These are phyloP conservation scores for Dianthus caryophyllus DNA, from an alignment of 148 eudicot species.

Conservation along the genomic window DNA sequence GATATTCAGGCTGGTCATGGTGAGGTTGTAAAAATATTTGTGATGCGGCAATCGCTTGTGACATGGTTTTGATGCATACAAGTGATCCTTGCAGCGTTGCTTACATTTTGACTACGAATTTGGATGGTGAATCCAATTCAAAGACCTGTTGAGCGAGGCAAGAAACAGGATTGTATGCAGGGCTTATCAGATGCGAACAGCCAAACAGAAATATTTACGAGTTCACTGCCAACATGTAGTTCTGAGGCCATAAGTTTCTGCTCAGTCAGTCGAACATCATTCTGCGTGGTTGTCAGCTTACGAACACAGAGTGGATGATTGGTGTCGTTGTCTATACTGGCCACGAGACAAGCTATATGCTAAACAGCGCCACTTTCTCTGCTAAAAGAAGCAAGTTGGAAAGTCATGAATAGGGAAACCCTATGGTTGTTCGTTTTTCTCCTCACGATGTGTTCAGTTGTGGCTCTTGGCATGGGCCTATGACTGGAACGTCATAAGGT, in stretches of 20 bases:
- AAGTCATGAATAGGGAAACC: constrained; percentile 85
- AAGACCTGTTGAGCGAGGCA: constrained; percentile 94
- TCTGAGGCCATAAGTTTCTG: constrained; percentile 55
- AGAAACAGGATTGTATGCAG: constrained; percentile 67
- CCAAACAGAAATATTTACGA: constrained; percentile 93
- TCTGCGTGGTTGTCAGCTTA: constrained; percentile 94
- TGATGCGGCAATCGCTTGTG: constrained; percentile 83
- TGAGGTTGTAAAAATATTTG: constrained; percentile 73
- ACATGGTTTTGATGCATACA: constrained; percentile 75
- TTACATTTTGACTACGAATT: constrained; percentile 89
- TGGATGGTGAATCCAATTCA: constrained; percentile 96
- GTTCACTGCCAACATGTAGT: constrained; percentile 90
- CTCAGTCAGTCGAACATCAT: constrained; percentile 89
- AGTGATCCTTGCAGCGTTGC: constrained; percentile 90
- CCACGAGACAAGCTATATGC: constrained; percentile 95
- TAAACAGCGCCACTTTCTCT: constrained; percentile 85
- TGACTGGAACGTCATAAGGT: constrained; percentile 66
- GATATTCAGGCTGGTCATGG: constrained; percentile 73
- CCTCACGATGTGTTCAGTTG: constrained; percentile 78
- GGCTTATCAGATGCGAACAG: constrained; percentile 83
- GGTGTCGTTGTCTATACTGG: constrained; percentile 97
- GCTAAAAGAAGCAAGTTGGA: constrained; percentile 91
- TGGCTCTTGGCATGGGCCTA: constrained; percentile 79
- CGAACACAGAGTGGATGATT: constrained; percentile 85
- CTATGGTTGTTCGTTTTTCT: constrained; percentile 84